Base-by-base conservation (phyloP, 495 filamentous ascomycete species). In the Neurospora sp. region DNA sequence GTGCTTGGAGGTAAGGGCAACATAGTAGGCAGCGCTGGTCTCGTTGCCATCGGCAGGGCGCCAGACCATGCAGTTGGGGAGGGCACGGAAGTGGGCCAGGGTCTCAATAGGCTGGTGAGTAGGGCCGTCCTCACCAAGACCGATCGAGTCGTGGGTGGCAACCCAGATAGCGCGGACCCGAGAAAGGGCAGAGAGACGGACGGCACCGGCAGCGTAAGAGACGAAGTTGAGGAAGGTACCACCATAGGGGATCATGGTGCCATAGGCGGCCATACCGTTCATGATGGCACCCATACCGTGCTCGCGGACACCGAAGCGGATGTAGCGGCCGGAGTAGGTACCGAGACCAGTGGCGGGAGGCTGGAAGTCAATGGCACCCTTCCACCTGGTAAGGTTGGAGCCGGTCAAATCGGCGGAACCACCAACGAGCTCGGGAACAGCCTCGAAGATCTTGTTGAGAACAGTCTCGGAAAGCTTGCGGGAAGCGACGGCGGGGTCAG, bases 201-300 rank as follows among this genome's bases (percentile, higher is more conserved):
- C 91, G 80, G 96, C 90, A 82, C 96, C 96, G 75, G 96, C 93
- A 74, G 93, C 95, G 82, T 99, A 99, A 31, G 96, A 99, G 74
- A 99, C 94, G 86, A 99, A 99, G 92, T 99, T 99, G 74, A 99
- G 86, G 91, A 99, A 99, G 78, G 95, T 98, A 82, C 96, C 96
- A 70, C 89, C 92, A 75, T 93, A 96, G 70, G 96, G 96, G 79
- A 99, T 92, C 80, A 97, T 86, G 78, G 93, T 97, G 75, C 96
- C 96, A 82, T 99, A 99, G 73, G 94, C 95, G 71, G 93, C 89
- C 71, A 99, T 88, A 84, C 96, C 96, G 87, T 99, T 99, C 91
- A 99, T 93, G 84, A 97, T 92, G 79, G 93, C 94, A 80, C 91
- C 96, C 96, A 99, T 98, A 81, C 86, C 92, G 84, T 98, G 94